Conservation (phyloP, 176 grass and related monocot species). For the Chloris gayana region DNA sequence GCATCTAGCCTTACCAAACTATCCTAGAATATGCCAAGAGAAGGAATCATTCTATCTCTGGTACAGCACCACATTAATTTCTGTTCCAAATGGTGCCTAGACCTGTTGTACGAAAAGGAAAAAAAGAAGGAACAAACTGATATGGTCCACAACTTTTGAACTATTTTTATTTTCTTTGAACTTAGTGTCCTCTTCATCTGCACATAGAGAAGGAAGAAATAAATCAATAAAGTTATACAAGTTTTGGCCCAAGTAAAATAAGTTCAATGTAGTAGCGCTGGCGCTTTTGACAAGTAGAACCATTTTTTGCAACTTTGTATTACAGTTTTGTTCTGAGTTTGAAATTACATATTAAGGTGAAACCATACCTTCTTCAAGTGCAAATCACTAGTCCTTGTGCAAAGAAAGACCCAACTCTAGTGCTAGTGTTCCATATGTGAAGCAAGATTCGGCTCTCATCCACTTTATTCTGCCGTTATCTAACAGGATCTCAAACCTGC, state of each 20-base stretch:
- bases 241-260: neutral
- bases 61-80: constrained; percentile 13
- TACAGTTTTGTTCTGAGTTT: neutral
- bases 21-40: constrained; percentile 14
- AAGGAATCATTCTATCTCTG: neutral
- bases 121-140: neutral
- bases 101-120: neutral
- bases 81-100: constrained; percentile 1
- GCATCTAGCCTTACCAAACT: neutral
- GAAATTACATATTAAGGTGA: constrained; percentile 16
- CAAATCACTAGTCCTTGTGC: constrained; percentile 1
- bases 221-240: neutral
- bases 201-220: neutral
- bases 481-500: constrained; percentile 80
- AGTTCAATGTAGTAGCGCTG: neutral
- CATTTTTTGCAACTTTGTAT: neutral
- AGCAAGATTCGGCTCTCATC: constrained; percentile 30
- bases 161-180: neutral
- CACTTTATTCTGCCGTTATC: constrained; percentile 27
- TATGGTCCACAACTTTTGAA: neutral
- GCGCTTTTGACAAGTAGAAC: neutral
- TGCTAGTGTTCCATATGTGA: constrained; percentile 16
- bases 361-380: neutral
- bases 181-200: neutral
- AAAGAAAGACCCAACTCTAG: constrained; percentile 28